phyloP scores from a whole-genome alignment of 2,329 filamentous ascomycete species.

The Aureobasidium namibiae region DNA sequence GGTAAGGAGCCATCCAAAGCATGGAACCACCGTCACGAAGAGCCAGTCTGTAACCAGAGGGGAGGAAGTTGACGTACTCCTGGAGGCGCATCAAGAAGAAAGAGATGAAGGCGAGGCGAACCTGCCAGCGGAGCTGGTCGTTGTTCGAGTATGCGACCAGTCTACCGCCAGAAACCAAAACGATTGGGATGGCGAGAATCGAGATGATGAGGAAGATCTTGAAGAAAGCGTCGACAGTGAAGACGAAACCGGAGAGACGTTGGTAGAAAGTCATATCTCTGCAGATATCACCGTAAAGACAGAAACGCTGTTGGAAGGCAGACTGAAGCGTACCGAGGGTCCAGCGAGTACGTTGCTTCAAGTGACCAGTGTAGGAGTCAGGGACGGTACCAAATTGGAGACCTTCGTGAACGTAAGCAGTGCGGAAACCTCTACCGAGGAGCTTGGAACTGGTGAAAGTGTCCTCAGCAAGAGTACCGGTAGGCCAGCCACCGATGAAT shows the following conservation, averaged over 20 bases:
- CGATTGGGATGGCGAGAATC: slow-evolving; percentile 49
- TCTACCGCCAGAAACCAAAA: slow-evolving; percentile 48
- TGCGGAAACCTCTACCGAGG: slow-evolving; percentile 54
- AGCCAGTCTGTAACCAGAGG: slow-evolving; percentile 51
- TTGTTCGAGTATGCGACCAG: slow-evolving; percentile 49
- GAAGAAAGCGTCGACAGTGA: slow-evolving; percentile 38
- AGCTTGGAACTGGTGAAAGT: slow-evolving; percentile 51
- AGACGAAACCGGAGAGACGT: slow-evolving; percentile 34
- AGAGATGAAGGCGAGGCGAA: slow-evolving; percentile 11
- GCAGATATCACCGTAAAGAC: slow-evolving; percentile 32
- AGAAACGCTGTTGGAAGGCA: slow-evolving; percentile 53
- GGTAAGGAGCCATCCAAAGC: slow-evolving; percentile 57
- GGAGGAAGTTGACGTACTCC: slow-evolving; percentile 52
- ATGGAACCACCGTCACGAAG: slow-evolving; percentile 49
- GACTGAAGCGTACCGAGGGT: slow-evolving; percentile 49
- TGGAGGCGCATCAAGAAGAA: slow-evolving; percentile 45
- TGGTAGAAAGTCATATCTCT: slow-evolving; percentile 50
- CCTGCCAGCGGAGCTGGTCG: slow-evolving; percentile 15
- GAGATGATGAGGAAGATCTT: slow-evolving; percentile 50
- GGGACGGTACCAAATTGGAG: slow-evolving; percentile 54
- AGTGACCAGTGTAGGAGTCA: slow-evolving; percentile 46
- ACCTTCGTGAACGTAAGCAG: slow-evolving; percentile 51
- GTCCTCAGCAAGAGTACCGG: slow-evolving; percentile 53
- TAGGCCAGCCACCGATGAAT: slow-evolving; percentile 54
- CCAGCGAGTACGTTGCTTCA: slow-evolving; percentile 52